Evolutionary conservation across 1,284 basidiomycete species (phyloP).

Genomic region (Pseudozyma sp.): DNA sequence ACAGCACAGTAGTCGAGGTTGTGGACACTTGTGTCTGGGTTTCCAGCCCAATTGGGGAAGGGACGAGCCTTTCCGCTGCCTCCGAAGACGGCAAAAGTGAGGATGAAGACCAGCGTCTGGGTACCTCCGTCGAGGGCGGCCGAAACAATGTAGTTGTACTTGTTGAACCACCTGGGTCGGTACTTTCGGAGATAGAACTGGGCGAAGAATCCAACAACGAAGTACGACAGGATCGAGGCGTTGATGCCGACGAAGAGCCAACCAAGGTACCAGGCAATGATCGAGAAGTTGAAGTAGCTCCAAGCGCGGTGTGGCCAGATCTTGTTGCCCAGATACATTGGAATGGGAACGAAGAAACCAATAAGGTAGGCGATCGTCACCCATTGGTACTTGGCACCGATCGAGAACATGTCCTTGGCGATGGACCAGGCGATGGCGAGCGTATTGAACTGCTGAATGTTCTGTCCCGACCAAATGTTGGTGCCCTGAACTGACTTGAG

Average conservation of each 20-base stretch:
- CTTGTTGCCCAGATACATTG: constrained; percentile 34
- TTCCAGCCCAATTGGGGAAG: constrained; percentile 49
- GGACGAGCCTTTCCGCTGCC: constrained; percentile 71
- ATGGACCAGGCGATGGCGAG: constrained; percentile 52
- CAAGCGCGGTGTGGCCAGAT: constrained; percentile 39
- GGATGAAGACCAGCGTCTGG: constrained; percentile 77
- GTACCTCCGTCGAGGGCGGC: constrained; percentile 72
- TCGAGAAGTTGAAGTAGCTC: constrained; percentile 46
- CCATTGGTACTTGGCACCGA: constrained; percentile 41
- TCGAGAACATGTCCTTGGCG: constrained; percentile 40
- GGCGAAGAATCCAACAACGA: constrained; percentile 35
- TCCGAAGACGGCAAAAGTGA: constrained; percentile 78
- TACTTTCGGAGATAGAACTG: constrained; percentile 47
- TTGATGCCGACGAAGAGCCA: constrained; percentile 44
- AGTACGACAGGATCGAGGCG: constrained; percentile 30
- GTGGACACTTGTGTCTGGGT: constrained; percentile 17
- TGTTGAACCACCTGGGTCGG: constrained; percentile 67
- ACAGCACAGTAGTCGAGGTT: constrained; percentile 36
- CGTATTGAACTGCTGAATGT: constrained; percentile 47
- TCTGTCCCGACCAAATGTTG: constrained; percentile 51
- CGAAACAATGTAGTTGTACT: constrained; percentile 79
- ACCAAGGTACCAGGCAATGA: constrained; percentile 45
- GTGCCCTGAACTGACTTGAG: constrained; percentile 47
- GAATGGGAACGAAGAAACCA: constrained; percentile 28
- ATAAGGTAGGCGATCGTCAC: constrained; percentile 32